These are phyloP conservation scores for Coemansia sp. DNA, from an alignment of 192 early-diverging fungal species.

Conservation along the genomic window DNA sequence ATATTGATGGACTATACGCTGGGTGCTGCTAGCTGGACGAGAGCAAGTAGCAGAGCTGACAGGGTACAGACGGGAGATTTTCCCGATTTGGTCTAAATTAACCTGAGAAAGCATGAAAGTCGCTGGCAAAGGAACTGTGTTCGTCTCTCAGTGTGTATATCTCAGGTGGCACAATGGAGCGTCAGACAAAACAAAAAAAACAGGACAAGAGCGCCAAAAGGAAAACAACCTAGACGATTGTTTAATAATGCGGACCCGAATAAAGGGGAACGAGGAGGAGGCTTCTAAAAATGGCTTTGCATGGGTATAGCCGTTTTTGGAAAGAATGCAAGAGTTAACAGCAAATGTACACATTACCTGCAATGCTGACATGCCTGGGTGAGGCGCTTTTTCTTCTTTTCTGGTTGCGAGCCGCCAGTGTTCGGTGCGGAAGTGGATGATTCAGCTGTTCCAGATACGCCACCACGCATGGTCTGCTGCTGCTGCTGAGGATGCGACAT, in stretches of 20 bases:
- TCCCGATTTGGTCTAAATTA: neutral
- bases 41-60: neutral
- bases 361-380: slow-evolving; percentile 55
- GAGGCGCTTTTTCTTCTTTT: slow-evolving; percentile 54
- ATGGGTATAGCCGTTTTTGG: slow-evolving; percentile 1
- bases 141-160: neutral
- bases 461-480: slow-evolving; percentile 5
- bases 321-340: neutral
- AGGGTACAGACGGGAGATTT: neutral
- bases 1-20: no score
- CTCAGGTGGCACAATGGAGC: neutral
- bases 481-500: slow-evolving; percentile 9
- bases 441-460: slow-evolving; percentile 7
- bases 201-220: neutral
- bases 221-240: neutral
- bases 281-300: slow-evolving; percentile 9
- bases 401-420: slow-evolving; percentile 13
- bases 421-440: neutral
- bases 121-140: neutral
- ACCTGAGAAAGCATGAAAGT: neutral
- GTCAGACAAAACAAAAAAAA: neutral
- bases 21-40: no score
- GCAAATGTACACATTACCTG: slow-evolving; percentile 29
- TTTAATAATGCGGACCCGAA: slow-evolving; percentile 5
- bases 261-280: neutral